Percentiles rank a stretch among this genome's conserved stretches.
Conservation (phyloP, 768 basidiomycete genomes). For the Amanita molliuscula region DNA sequence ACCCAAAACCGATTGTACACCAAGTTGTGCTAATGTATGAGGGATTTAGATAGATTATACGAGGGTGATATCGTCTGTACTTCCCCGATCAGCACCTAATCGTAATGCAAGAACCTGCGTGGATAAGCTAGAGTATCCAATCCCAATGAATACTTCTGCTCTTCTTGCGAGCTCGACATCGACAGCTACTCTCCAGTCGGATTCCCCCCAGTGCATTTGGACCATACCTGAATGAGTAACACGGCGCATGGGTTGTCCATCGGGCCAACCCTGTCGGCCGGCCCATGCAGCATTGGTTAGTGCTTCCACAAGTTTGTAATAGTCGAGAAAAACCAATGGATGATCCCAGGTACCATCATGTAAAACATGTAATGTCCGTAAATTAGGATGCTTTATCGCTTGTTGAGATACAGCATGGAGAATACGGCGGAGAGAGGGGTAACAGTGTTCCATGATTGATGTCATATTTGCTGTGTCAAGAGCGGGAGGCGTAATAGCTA, state of each 20-base stretch:
- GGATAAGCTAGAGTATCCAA: constrained; percentile 37
- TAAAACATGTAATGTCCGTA: constrained; percentile 30
- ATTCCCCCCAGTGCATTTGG: constrained; percentile 25
- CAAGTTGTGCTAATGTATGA: not conserved
- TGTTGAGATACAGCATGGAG: constrained; percentile 27
- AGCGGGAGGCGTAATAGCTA: constrained; percentile 23
- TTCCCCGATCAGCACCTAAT: constrained; percentile 25
- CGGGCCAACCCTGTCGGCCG: constrained; percentile 22
- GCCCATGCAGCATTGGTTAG: constrained; percentile 26
- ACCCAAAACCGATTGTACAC: not conserved
- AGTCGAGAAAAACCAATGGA: constrained; percentile 30
- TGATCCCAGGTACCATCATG: constrained; percentile 41
- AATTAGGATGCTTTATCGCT: constrained; percentile 23
- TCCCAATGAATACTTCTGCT: constrained; percentile 35
- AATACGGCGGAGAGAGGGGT: constrained; percentile 29
- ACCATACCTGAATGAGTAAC: constrained; percentile 32
- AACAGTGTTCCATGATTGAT: constrained; percentile 34
- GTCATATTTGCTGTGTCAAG: constrained; percentile 24
- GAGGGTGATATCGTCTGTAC: constrained; percentile 26
- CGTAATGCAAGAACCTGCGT: constrained; percentile 33
- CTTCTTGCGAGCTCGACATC: constrained; percentile 35
- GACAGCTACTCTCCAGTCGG: constrained; percentile 32
- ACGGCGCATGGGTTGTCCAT: constrained; percentile 26
- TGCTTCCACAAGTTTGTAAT: constrained; percentile 27
- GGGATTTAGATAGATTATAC: constrained; percentile 10